phyloP scores from a whole-genome alignment of 495 filamentous ascomycete species.

The Neurospora intermedia region DNA sequence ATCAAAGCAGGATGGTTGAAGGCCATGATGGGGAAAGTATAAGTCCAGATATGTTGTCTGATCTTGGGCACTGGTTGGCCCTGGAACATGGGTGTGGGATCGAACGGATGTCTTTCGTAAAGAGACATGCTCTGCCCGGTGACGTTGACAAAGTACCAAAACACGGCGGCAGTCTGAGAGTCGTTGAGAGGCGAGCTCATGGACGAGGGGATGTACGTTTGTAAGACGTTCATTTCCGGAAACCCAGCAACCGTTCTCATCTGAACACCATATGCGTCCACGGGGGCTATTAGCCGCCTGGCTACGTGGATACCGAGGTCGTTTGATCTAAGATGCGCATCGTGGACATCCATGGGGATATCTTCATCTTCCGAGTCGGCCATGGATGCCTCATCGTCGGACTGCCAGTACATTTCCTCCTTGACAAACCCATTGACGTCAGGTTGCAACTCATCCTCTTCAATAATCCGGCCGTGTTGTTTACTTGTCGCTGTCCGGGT shows the following conservation, averaged over 20 bases:
- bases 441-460: neutral
- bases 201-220: slow-evolving; percentile 63
- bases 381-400: slow-evolving; percentile 57
- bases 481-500: neutral
- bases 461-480: neutral
- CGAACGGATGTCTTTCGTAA: slow-evolving; percentile 74
- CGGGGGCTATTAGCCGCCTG: slow-evolving; percentile 19
- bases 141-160: slow-evolving; percentile 85
- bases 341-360: slow-evolving; percentile 17
- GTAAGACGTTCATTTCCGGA: slow-evolving; percentile 50
- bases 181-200: slow-evolving; percentile 75
- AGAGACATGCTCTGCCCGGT: slow-evolving; percentile 81
- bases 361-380: slow-evolving; percentile 45
- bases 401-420: slow-evolving; percentile 30
- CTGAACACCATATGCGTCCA: slow-evolving; percentile 26
- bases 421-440: slow-evolving; percentile 8
- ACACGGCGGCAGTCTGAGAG: slow-evolving; percentile 70
- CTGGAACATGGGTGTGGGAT: slow-evolving; percentile 61
- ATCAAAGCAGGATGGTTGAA: slow-evolving; percentile 75
- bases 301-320: slow-evolving; percentile 30
- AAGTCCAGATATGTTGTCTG: slow-evolving; percentile 74
- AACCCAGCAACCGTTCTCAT: slow-evolving; percentile 34
- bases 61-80: slow-evolving; percentile 52
- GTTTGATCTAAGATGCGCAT: slow-evolving; percentile 23
- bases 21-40: slow-evolving; percentile 76